Base-by-base conservation (phyloP, 805 yeast genomes). In the Candida andamanensis region DNA sequence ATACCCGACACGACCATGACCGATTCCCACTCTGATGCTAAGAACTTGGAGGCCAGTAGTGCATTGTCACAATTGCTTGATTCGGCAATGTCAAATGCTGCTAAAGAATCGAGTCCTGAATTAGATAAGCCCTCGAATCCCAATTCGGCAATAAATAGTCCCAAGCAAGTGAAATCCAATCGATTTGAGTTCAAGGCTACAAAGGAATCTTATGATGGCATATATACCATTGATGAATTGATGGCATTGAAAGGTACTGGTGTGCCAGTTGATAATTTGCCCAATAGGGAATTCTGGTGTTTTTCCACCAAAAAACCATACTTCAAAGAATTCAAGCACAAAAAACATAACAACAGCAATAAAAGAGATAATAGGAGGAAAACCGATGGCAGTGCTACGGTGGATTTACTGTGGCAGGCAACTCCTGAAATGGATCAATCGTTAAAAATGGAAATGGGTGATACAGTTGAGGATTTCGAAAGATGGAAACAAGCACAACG, bases 381-480 rank as follows among this genome's bases (percentile, higher is more conserved):
- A 13, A 41, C 35, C 14, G 28, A 26, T 12, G 32, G 26, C 15
- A 16, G 12, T 10, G 34, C 29, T 14, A 10, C 12, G 1, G 8
- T 15, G 20, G 40, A 33, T 5, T 21, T 16, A 6, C 19, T 29
- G 12, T 33, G 27, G 6, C 26, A 12, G 8, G 17, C 9, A 17
- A 40, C 27, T 7, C 32, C 18, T 30, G 46, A 33, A n/a, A 27
- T 54, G 12, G 41, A 37, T 25, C 42, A 57, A 23, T 49, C 42
- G 29, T 32, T 44, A 29, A 39, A 40, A 20, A 50, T 40, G 51
- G 61, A 47, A 47, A 67, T 53, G 56, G 80, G 80, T 14, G 70
- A 64, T 33, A 67, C 79, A 0, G 71, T 72, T 3, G 69, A 70
- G 33, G 81, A 76, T 40, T 76, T 75, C 44, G 82, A 76, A 46